Conservation (phyloP, 768 basidiomycete genomes). For the Termitomyces sp. region DNA sequence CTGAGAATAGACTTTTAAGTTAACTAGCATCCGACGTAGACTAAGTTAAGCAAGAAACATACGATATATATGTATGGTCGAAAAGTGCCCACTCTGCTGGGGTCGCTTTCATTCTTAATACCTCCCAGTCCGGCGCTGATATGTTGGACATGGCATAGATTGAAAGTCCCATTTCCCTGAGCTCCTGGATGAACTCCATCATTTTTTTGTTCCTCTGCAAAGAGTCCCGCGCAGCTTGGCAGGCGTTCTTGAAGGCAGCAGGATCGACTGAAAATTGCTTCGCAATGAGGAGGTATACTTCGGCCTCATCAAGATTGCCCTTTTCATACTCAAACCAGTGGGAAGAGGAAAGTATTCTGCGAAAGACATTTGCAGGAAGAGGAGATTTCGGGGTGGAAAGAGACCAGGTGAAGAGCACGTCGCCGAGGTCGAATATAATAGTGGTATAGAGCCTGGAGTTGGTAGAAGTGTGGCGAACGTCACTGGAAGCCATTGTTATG, state of each 20-base stretch:
- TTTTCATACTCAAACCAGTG: background rate
- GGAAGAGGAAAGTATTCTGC: background rate
- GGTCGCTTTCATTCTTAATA: background rate
- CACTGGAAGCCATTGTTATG: background rate
- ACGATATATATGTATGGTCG: background rate
- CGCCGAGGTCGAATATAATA: conserved; percentile 1
- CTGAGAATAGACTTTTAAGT: background rate
- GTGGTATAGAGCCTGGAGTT: background rate
- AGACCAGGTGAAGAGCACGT: background rate
- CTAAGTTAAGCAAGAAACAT: background rate
- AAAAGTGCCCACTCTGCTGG: background rate
- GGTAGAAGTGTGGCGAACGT: background rate
- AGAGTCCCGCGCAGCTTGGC: background rate
- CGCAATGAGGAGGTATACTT: background rate
- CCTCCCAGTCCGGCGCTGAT: background rate
- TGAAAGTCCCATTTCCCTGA: background rate
- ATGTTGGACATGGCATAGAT: conserved; percentile 1
- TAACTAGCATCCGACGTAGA: background rate
- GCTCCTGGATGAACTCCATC: background rate
- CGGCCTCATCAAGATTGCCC: background rate
- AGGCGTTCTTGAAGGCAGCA: background rate
- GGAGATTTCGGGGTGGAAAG: background rate
- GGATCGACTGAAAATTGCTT: background rate
- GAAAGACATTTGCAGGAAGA: background rate
- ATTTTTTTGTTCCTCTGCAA: background rate